Conservation (phyloP, 164 flowering plant genomes). For the Santalum album region DNA sequence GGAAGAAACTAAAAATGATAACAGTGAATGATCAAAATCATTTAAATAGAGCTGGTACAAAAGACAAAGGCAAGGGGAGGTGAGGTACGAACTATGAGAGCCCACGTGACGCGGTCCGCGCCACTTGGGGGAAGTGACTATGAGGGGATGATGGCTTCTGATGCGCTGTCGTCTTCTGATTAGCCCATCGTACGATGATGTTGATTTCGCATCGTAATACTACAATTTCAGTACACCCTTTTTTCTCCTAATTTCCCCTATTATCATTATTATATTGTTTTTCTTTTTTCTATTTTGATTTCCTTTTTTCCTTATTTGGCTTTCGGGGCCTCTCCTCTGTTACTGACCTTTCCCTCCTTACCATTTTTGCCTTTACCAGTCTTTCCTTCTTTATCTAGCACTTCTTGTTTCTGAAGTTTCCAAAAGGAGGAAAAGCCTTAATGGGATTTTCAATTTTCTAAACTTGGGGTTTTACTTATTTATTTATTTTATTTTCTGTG, state of each 20-base stretch:
- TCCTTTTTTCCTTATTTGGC: background rate
- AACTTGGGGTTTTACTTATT: too few relatives aligned
- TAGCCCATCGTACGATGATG: conserved; percentile 20
- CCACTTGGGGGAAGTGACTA: background rate
- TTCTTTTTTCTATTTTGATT: too few relatives aligned
- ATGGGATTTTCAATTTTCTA: too few relatives aligned
- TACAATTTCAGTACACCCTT: background rate
- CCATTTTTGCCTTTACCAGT: background rate
- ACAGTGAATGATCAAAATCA: too few relatives aligned
- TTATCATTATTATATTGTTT: background rate
- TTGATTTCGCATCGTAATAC: background rate
- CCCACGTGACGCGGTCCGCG: conserved; percentile 15
- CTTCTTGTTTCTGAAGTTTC: too few relatives aligned
- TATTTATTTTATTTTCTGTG: too few relatives aligned
- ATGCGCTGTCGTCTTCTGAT: conserved; percentile 1
- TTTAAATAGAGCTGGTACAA: too few relatives aligned
- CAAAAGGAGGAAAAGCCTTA: too few relatives aligned
- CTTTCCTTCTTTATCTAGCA: too few relatives aligned
- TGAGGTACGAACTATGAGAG: conserved; percentile 7
- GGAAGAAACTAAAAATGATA: too few relatives aligned
- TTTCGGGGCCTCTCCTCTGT: too few relatives aligned
- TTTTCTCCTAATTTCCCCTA: background rate
- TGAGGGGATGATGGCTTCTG: background rate
- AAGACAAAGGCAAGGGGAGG: too few relatives aligned
- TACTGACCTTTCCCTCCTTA: background rate